Percentiles rank a stretch among this genome's conserved stretches.
Evolutionary conservation across 1,284 basidiomycete genomes (phyloP).

Genomic region (Ceratobasidium sp.): DNA sequence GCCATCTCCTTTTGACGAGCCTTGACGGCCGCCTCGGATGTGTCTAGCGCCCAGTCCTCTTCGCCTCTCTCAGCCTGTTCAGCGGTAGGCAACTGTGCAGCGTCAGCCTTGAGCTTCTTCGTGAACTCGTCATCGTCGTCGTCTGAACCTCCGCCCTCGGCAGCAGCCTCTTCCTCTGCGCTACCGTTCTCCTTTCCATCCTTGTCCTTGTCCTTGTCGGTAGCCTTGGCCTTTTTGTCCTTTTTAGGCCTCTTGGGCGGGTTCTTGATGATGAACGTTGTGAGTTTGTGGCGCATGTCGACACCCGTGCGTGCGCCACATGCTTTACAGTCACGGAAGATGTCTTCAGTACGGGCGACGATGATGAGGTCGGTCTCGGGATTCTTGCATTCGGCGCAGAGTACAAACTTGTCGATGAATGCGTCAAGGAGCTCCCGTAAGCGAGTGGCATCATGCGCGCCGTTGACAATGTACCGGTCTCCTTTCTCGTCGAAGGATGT

Average conservation of each 20-base stretch:
- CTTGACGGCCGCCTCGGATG: conserved; percentile 89
- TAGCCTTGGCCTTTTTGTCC: conserved; percentile 62
- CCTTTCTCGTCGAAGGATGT: conserved; percentile 96
- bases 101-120: conserved; percentile 83
- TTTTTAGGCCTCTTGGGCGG: conserved; percentile 87
- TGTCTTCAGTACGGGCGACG: conserved; percentile 81
- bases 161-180: conserved; percentile 54
- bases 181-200: conserved; percentile 50
- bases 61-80: conserved; percentile 51
- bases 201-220: conserved; percentile 53
- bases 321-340: conserved; percentile 97
- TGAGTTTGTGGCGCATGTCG: conserved; percentile 97
- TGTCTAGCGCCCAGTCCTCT: conserved; percentile 91
- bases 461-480: conserved; percentile 99
- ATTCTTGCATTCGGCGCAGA: conserved; percentile 98
- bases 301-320: conserved; percentile 92
- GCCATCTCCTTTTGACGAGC: conserved; percentile 82
- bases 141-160: conserved; percentile 68
- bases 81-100: conserved; percentile 70
- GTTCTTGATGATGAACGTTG: conserved; percentile 97
- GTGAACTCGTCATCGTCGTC: conserved; percentile 68
- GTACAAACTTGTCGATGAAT: conserved; percentile 98
- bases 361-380: conserved; percentile 97
- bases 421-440: conserved; percentile 94
- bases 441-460: conserved; percentile 90